Conservation (phyloP, 805 yeast species). For the Grigorovia yakushimaensis region DNA sequence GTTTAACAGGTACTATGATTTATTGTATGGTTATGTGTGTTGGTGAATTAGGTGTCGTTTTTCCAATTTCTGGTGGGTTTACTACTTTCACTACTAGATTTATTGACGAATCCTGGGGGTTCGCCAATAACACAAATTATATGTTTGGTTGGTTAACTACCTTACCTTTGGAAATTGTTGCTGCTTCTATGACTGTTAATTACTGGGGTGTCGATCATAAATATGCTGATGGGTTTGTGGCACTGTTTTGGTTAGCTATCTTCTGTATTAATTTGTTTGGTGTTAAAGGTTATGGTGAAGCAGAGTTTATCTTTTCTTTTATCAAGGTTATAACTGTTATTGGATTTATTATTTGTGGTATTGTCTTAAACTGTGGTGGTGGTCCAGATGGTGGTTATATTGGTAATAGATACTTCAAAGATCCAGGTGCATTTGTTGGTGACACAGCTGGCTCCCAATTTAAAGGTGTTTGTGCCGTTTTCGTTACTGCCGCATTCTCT, state of each 20-base stretch:
- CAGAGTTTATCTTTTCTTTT: constrained; percentile 34
- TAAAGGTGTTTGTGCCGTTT: constrained; percentile 63
- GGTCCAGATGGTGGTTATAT: constrained; percentile 41
- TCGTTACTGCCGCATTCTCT: constrained; percentile 35
- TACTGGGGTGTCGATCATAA: too few species aligned
- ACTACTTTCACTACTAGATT: constrained; percentile 48
- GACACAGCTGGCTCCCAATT: constrained; percentile 30
- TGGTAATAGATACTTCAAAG: too few species aligned
- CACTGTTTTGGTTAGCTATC: too few species aligned
- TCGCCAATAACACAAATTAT: constrained; percentile 52
- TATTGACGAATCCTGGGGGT: constrained; percentile 46
- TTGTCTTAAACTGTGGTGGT: constrained; percentile 43
- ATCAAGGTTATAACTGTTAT: too few species aligned
- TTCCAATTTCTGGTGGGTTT: constrained; percentile 57
- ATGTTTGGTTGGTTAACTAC: constrained; percentile 42
- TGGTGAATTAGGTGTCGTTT: constrained; percentile 53
- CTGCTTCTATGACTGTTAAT: constrained; percentile 48
- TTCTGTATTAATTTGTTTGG: too few species aligned
- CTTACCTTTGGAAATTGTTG: constrained; percentile 42
- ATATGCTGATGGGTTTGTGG: too few species aligned
- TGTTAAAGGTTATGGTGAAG: too few species aligned
- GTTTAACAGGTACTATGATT: too few species aligned
- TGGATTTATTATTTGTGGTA: constrained; percentile 33
- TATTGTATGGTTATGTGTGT: constrained; percentile 48
- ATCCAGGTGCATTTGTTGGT: constrained; percentile 50